phyloP scores from a whole-genome alignment of 139 green algal species.

The Chlamydomonas applanata region DNA sequence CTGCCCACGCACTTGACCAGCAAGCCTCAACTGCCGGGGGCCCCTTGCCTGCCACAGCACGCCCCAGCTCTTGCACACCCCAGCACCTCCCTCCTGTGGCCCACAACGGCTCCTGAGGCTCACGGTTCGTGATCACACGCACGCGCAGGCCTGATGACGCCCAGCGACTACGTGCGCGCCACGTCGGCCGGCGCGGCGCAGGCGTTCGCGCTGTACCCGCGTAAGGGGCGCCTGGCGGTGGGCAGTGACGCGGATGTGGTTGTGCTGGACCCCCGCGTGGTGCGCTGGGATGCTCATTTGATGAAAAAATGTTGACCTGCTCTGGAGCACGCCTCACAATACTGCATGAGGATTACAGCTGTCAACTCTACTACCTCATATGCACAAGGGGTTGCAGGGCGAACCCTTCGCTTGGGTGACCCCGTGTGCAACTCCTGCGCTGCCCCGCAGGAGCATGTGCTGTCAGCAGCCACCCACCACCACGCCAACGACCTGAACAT shows the following conservation, averaged over 20 bases:
- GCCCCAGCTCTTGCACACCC: too few relatives aligned
- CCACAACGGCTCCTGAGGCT: too few relatives aligned
- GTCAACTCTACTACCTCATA: neutral
- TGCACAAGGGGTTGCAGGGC: neutral
- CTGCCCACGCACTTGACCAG: too few relatives aligned
- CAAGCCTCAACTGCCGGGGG: too few relatives aligned
- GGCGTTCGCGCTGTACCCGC: slow-evolving; percentile 90
- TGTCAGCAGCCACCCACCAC: slow-evolving; percentile 78
- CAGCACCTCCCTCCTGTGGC: too few relatives aligned
- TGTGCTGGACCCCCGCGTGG: slow-evolving; percentile 76
- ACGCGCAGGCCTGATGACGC: slow-evolving; percentile 61
- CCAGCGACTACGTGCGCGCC: slow-evolving; percentile 80
- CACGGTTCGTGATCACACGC: too few relatives aligned
- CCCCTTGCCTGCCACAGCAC: too few relatives aligned
- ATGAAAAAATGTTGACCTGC: too few relatives aligned
- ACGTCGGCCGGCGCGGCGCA: slow-evolving; percentile 83
- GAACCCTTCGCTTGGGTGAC: too few relatives aligned
- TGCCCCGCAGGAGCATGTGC: slow-evolving; percentile 48
- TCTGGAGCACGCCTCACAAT: too few relatives aligned
- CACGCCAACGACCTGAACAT: slow-evolving; percentile 92
- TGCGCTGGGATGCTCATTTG: too few relatives aligned
- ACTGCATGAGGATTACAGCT: neutral
- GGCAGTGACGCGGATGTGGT: slow-evolving; percentile 94
- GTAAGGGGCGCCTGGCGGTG: slow-evolving; percentile 73
- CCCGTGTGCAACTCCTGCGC: too few relatives aligned